Evolutionary conservation across 1,284 basidiomycete species (phyloP).

Genomic region (Pseudozyma sp.): DNA sequence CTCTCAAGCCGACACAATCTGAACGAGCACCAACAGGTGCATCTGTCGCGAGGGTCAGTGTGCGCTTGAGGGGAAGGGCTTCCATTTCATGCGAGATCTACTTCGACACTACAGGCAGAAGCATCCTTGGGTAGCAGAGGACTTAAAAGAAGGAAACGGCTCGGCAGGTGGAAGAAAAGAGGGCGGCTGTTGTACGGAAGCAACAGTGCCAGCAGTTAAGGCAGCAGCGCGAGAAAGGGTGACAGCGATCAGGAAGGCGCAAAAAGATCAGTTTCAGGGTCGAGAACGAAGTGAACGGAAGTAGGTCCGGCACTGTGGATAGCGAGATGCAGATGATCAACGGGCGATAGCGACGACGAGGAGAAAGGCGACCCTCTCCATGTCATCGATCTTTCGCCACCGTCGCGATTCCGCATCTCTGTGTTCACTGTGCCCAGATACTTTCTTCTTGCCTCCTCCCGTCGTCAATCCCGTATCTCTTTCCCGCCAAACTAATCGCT

Average conservation of each 20-base stretch:
- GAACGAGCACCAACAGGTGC: conserved; percentile 20
- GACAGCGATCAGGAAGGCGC: neutral
- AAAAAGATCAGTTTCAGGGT: neutral
- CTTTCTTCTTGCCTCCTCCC: too few species aligned
- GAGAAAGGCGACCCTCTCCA: too few species aligned
- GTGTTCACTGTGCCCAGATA: too few species aligned
- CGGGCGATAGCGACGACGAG: too few species aligned
- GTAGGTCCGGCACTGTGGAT: too few species aligned
- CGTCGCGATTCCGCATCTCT: too few species aligned
- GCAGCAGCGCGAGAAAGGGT: neutral
- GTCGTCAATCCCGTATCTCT: too few species aligned
- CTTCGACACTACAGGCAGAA: conserved; percentile 13
- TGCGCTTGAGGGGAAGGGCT: neutral
- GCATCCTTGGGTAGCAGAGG: conserved; percentile 2
- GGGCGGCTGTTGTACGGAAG: neutral
- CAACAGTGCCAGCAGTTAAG: too few species aligned
- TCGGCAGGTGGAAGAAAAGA: neutral
- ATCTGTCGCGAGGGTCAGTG: neutral
- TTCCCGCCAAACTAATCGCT: too few species aligned
- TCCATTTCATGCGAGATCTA: conserved; percentile 17
- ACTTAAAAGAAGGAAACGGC: neutral
- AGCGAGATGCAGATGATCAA: too few species aligned
- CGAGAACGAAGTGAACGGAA: neutral
- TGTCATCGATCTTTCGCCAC: too few species aligned
- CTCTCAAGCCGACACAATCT: conserved; percentile 26